These are phyloP conservation scores for Calonectria multiphialidica DNA, from an alignment of 2,329 filamentous ascomycete species.

Conservation along the genomic window DNA sequence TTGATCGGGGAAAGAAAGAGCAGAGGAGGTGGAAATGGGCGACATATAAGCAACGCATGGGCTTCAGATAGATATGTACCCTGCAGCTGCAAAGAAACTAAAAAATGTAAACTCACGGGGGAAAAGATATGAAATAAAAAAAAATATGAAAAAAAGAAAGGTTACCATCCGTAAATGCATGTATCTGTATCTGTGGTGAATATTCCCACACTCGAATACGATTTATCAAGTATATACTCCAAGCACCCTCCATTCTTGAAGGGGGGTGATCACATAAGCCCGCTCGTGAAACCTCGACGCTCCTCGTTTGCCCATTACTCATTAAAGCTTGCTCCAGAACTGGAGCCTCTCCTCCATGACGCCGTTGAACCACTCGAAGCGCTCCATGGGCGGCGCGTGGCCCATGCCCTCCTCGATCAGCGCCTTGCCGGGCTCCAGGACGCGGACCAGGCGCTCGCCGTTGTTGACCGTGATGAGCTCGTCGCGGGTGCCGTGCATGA, in stretches of 20 bases:
- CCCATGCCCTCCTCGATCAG: conserved; percentile 78
- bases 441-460: conserved; percentile 75
- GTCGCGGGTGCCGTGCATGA: conserved; percentile 82
- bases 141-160: background rate
- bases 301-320: background rate
- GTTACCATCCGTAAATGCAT: background rate
- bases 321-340: conserved; percentile 60
- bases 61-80: conserved; percentile 4
- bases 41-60: background rate
- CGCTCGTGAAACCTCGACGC: conserved; percentile 25
- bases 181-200: conserved; percentile 2
- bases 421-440: conserved; percentile 71
- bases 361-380: conserved; percentile 75
- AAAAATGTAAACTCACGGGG: background rate
- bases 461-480: conserved; percentile 82
- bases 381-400: conserved; percentile 81
- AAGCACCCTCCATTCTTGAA: background rate
- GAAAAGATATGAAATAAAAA: background rate
- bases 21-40: background rate
- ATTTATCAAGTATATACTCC: background rate
- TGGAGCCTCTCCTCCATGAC: conserved; percentile 70
- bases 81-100: background rate
- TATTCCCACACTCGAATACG: background rate
- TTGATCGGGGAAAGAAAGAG: conserved; percentile 35
- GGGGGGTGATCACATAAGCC: conserved; percentile 13